Evolutionary conservation across 495 filamentous ascomycete species (phyloP), one percentile per base, ranked within the genome.

Genomic region (Trichoderma reesei): DNA sequence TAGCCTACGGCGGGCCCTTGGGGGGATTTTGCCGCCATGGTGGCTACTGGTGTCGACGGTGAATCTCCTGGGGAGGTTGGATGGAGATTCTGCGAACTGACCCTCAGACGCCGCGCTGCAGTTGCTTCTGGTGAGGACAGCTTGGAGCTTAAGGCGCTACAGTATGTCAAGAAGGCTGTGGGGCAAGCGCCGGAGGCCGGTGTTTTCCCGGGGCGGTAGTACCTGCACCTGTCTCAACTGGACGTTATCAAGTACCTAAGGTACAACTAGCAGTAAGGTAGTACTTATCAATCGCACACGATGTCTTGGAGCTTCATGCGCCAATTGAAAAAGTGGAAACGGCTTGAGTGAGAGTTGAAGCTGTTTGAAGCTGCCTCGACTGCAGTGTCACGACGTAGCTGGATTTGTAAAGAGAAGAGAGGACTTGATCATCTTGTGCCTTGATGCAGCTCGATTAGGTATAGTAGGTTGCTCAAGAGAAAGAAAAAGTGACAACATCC

Each of bases 1-100:
- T 73, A 73, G 69, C 65, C 75, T 68, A 76, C 72, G 64, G 81
- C 71, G 63, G 71, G 64, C 65, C 75, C 69, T 63, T 77, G 67
- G 42, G 71, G n/a, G 46, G 48, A 56, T 65, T 71, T 66, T 69
- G 69, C 73, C 73, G 74, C 70, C 72, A 75, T 74, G 51, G 66
- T 77, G 73, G 72, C 73, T 72, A 66, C 61, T 36, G 60, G n/a
- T 61, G 33, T 13, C 3, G 33, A 38, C 5, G 37, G 34, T 38
- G 60, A 46, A 46, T 56, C 48, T 34, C 65, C 64, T 26, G 26
- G 18, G 54, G 65, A 64, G 65, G 68, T 68, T 65, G 66, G 64
- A 56, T 63, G 68, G 65, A 68, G 69, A 63, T 70, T 67, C 60
- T 54, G 69, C 68, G 71, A 69, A 33, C 33, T n/a, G 51, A 31